These are phyloP conservation scores for Solanum phureja DNA, from an alignment of 257 asterid genomes.

Conservation along the genomic window DNA sequence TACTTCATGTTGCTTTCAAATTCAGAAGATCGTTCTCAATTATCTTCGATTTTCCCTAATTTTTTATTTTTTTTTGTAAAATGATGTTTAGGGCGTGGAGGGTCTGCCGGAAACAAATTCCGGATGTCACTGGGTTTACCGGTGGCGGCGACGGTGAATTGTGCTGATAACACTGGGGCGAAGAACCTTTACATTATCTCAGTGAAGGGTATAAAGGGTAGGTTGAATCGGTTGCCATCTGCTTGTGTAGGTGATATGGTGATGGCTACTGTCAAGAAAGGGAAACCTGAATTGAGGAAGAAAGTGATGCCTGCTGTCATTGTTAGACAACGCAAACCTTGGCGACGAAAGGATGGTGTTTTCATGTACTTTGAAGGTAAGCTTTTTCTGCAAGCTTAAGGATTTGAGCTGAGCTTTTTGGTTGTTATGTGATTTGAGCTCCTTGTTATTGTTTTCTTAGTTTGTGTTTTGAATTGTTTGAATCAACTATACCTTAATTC, in stretches of 20 bases:
- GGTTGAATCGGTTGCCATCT: slow-evolving; percentile 53
- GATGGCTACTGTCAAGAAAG: slow-evolving; percentile 65
- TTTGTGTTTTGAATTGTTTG: not conserved
- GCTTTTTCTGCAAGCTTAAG: not conserved
- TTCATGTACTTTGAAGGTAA: slow-evolving; percentile 55
- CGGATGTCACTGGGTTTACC: slow-evolving; percentile 62
- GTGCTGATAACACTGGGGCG: slow-evolving; percentile 48
- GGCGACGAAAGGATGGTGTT: slow-evolving; percentile 62
- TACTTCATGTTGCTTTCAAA: not conserved
- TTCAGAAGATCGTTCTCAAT: not conserved
- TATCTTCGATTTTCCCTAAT: not conserved
- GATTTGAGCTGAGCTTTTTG: not conserved
- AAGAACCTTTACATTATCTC: slow-evolving; percentile 52
- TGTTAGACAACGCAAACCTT: slow-evolving; percentile 52
- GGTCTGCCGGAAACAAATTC: slow-evolving; percentile 59
- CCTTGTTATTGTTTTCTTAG: not conserved
- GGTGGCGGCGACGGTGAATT: slow-evolving; percentile 60
- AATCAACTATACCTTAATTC: not conserved
- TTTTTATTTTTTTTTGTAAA: not conserved
- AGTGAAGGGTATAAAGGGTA: slow-evolving; percentile 53
- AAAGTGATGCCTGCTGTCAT: slow-evolving; percentile 71
- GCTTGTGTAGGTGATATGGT: slow-evolving; percentile 72
- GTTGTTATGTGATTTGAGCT: not conserved
- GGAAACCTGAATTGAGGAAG: slow-evolving; percentile 60
- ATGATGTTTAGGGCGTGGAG: slow-evolving; percentile 42